Percentiles rank a stretch among this genome's conserved stretches.
Evolutionary conservation across 2,329 filamentous ascomycete species (phyloP).

Genomic region (Ceratocystis variospora): DNA sequence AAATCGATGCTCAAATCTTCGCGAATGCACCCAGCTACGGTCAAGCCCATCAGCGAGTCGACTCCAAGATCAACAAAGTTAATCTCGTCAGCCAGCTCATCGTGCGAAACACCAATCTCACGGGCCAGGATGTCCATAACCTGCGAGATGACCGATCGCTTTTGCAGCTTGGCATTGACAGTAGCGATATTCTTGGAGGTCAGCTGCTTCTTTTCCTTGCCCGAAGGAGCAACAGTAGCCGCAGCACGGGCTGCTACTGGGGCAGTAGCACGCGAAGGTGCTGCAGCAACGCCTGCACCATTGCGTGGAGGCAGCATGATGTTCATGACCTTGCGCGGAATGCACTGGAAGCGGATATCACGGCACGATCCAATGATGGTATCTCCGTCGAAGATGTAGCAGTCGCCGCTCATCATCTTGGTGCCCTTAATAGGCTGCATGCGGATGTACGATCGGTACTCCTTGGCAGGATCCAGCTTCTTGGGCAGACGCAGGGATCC

Average conservation of each 20-base stretch:
- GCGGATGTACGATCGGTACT: slow-evolving; percentile 42
- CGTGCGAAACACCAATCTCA: slow-evolving; percentile 41
- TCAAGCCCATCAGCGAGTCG: slow-evolving; percentile 48
- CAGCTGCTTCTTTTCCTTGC: slow-evolving; percentile 33
- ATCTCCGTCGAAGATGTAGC: slow-evolving; percentile 41
- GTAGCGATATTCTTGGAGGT: slow-evolving; percentile 34
- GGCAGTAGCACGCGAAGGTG: slow-evolving; percentile 26
- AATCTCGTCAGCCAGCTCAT: slow-evolving; percentile 43
- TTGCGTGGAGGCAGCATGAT: slow-evolving; percentile 50
- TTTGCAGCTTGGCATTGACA: slow-evolving; percentile 39
- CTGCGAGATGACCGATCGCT: slow-evolving; percentile 28
- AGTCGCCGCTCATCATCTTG: slow-evolving; percentile 40
- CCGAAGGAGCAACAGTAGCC: slow-evolving; percentile 23
- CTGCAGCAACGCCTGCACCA: slow-evolving; percentile 29
- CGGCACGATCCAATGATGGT: slow-evolving; percentile 35
- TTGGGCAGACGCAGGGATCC: slow-evolving; percentile 38
- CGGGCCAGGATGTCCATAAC: slow-evolving; percentile 42
- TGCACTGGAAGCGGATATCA: slow-evolving; percentile 53
- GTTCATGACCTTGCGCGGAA: slow-evolving; percentile 52
- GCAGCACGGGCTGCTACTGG: slow-evolving; percentile 27
- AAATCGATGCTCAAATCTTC: slow-evolving; percentile 45
- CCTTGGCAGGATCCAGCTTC: slow-evolving; percentile 32
- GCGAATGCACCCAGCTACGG: slow-evolving; percentile 41
- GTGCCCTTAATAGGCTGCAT: slow-evolving; percentile 40
- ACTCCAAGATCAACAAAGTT: slow-evolving; percentile 45